Evolutionary conservation across 2,329 filamentous ascomycete species (phyloP).

Genomic region (Fusarium sp.): DNA sequence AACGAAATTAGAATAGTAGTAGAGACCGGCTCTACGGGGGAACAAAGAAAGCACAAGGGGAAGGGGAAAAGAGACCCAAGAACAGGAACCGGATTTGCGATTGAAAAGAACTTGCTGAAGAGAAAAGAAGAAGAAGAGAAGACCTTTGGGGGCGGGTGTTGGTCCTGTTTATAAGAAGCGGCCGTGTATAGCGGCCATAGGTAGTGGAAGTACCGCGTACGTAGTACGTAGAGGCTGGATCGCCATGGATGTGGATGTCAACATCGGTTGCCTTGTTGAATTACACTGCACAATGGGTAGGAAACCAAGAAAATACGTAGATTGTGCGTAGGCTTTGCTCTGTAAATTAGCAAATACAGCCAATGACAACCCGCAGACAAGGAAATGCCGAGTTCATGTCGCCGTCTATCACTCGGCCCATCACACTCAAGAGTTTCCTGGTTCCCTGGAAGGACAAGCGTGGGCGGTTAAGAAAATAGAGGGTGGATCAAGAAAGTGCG

Average conservation of each 20-base stretch:
- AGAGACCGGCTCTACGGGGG: conserved; percentile 68
- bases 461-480: conserved; percentile 44
- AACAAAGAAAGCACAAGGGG: conserved; percentile 55
- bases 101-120: conserved; percentile 75
- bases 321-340: conserved; percentile 3
- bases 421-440: conserved; percentile 31
- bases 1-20: conserved; percentile 55
- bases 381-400: conserved; percentile 42
- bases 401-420: conserved; percentile 37
- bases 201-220: background rate
- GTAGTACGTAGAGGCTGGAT: background rate
- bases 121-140: conserved; percentile 57
- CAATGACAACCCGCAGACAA: conserved; percentile 39
- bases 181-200: conserved; percentile 40
- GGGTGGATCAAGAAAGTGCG: conserved; percentile 41
- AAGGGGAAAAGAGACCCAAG: conserved; percentile 54
- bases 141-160: conserved; percentile 52
- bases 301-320: conserved; percentile 13
- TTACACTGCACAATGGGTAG: conserved; percentile 15
- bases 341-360: conserved; percentile 16
- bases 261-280: conserved; percentile 29
- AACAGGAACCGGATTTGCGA: conserved; percentile 66
- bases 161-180: conserved; percentile 50
- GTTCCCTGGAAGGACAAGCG: conserved; percentile 30
- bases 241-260: conserved; percentile 8